Percentiles rank a stretch among this genome's conserved stretches.
Evolutionary conservation across 345 rosid species (phyloP).

Genomic region (Syzygium oleosum): DNA sequence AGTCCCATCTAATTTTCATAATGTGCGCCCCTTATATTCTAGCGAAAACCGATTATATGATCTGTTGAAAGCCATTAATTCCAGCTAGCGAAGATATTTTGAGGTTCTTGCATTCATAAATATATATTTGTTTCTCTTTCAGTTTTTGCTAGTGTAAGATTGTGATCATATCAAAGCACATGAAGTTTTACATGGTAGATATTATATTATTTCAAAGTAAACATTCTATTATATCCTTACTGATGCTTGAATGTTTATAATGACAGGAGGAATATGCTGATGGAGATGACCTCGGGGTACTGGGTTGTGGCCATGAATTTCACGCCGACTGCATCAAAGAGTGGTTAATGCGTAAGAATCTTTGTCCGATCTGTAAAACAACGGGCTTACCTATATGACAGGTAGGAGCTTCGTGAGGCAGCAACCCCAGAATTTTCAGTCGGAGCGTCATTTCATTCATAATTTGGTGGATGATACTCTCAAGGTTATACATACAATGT

Average conservation of each 20-base stretch:
- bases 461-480: neutral
- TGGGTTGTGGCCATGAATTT: slow-evolving; percentile 81
- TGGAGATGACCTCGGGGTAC: slow-evolving; percentile 65
- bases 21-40: neutral
- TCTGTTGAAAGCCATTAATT: neutral
- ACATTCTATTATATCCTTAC: neutral
- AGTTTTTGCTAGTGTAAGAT: neutral
- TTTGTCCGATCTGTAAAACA: slow-evolving; percentile 86
- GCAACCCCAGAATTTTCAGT: neutral
- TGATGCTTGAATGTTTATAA: neutral
- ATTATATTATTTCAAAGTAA: neutral
- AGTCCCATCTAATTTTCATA: neutral
- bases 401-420: neutral
- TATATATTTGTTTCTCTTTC: neutral
- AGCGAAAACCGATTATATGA: neutral
- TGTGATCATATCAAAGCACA: neutral
- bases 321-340: slow-evolving; percentile 71
- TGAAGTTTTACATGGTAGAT: neutral
- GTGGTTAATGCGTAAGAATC: slow-evolving; percentile 78
- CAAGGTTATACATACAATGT: neutral
- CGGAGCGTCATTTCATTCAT: neutral
- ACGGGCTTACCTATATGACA: slow-evolving; percentile 37
- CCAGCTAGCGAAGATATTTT: neutral
- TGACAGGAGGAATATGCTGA: slow-evolving; percentile 70
- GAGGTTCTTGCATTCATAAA: neutral